phyloP scores from a whole-genome alignment of 306 rosid genomes.

The Alnus glutinosa region DNA sequence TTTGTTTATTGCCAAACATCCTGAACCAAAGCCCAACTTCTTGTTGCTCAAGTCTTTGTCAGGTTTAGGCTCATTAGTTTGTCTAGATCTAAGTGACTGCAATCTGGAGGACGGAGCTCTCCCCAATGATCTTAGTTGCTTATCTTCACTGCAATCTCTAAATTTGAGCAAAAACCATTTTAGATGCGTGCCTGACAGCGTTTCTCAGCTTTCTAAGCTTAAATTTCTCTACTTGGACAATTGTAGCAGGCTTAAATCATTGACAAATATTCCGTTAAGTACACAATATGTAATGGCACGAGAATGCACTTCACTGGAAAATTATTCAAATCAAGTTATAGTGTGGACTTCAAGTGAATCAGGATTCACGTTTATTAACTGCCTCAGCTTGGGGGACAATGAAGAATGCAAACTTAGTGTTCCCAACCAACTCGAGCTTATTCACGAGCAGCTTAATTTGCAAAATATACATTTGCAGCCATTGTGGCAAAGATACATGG shows the following conservation, averaged over 20 bases:
- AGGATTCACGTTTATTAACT: background rate
- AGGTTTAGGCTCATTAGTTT: background rate
- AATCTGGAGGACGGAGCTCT: constrained; percentile 7
- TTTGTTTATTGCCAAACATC: background rate
- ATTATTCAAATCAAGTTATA: background rate
- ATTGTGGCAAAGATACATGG: background rate
- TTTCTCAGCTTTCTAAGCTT: constrained; percentile 25
- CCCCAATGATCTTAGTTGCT: background rate
- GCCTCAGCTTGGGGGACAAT: background rate
- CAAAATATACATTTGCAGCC: background rate
- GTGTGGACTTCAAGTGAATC: background rate
- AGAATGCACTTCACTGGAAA: background rate
- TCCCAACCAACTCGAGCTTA: too few species aligned
- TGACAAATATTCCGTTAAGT: background rate
- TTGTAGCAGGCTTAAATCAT: background rate
- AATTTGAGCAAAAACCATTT: constrained; percentile 22
- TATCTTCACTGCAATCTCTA: constrained; percentile 20
- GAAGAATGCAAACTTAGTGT: background rate
- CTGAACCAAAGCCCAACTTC: background rate
- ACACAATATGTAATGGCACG: background rate
- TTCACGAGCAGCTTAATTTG: background rate
- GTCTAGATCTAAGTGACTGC: constrained; percentile 23
- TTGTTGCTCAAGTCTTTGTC: background rate
- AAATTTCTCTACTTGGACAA: background rate
- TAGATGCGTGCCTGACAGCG: background rate